Evolutionary conservation across 2,329 filamentous ascomycete species (phyloP).

Genomic region (Colletotrichum sansevieriae): DNA sequence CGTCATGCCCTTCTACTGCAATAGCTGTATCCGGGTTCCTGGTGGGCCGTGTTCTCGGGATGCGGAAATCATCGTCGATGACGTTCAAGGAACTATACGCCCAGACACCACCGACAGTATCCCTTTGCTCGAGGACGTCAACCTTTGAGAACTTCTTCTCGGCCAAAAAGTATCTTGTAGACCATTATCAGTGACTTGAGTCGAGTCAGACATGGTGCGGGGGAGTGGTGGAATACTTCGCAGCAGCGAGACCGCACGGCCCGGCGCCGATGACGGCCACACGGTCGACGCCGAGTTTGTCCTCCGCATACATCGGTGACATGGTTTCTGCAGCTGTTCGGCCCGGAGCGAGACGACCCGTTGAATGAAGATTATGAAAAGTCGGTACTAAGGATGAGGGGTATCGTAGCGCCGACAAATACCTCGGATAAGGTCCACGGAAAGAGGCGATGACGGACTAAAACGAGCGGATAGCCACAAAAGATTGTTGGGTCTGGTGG

Average conservation of each 20-base stretch:
- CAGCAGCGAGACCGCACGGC: conserved; percentile 75
- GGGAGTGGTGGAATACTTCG: conserved; percentile 47
- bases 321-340: conserved; percentile 26
- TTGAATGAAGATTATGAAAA: neutral
- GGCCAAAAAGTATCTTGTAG: conserved; percentile 73
- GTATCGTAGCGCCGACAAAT: neutral
- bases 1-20: conserved; percentile 44
- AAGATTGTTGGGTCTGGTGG: neutral
- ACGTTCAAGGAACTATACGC: conserved; percentile 65
- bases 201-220: neutral
- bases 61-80: conserved; percentile 42
- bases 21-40: conserved; percentile 58
- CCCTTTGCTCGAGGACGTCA: conserved; percentile 78
- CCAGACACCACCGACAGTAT: conserved; percentile 77
- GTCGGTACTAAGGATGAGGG: neutral
- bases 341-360: neutral
- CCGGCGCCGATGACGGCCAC: conserved; percentile 82
- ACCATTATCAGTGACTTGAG: neutral
- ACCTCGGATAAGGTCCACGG: neutral
- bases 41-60: conserved; percentile 49
- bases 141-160: conserved; percentile 73
- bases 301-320: conserved; percentile 41
- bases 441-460: conserved; percentile 8
- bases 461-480: conserved; percentile 7
- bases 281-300: conserved; percentile 53